Base-by-base conservation (phyloP, 345 rosid species). In the Trapa bicornis region DNA sequence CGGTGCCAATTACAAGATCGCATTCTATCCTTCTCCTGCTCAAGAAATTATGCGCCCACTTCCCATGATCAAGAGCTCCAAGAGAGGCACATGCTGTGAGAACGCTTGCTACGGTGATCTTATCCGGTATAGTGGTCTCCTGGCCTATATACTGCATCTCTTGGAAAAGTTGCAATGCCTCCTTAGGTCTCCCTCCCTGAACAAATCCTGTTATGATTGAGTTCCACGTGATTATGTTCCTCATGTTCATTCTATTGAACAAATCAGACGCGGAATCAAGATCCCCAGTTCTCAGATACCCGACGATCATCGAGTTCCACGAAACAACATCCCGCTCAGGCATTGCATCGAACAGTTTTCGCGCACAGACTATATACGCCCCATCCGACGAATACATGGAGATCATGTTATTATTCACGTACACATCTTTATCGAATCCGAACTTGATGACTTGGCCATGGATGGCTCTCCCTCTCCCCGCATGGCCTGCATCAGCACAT, bases 1-100 rank as follows among this genome's bases (percentile, higher is more conserved):
- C 82, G 54, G 91, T 86, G 22, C 72, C 75, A 14, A 80, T 72
- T 37, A 84, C 85, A 76, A 74, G 68, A 48, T 86, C 91, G 41
- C 84, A 80, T 47, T 73, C 81, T 45, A 82, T 22, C n/a, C 70
- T 79, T 53, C 72, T 82, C 79, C 81, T 82, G 68, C 67, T 64
- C 76, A 84, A 76, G 73, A 75, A 82, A 68, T 58, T 37, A 66
- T 82, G 83, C 33, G 78, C 75, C 86, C 87, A 81, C 53, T 79
- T 75, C 53, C 88, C 91, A 62, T 72, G 75, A 76, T 80, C 87
- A 37, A 80, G 70, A 0, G 84, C 84, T 22, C 91, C 91, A 16
- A 82, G 83, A 72, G 67, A 54, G 77, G 87, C 85, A 79, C 91
- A 86, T 69, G 87, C 91, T 15, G 91, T 79, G 62, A 86, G 75